A percentile compares a stretch with the other conserved stretches of the same genome.
Conservation (phyloP, 2,329 filamentous ascomycete species). For the Apiospora malaysiana region DNA sequence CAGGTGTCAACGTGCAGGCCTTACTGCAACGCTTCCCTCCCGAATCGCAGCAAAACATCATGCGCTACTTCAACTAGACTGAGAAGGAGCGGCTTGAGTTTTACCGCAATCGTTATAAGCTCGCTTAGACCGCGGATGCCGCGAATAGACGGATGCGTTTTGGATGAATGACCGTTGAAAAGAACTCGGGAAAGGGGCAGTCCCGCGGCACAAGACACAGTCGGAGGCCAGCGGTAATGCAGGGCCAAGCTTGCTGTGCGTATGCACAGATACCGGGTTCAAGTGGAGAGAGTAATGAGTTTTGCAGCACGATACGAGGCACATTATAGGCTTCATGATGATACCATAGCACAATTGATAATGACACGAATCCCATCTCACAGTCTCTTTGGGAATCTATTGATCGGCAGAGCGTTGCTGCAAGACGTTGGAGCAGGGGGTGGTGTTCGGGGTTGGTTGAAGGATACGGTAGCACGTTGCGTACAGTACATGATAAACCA, state of each 20-base stretch:
- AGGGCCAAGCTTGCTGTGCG: background rate
- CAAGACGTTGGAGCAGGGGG: background rate
- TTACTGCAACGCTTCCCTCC: conserved; percentile 77
- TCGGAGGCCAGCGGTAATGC: background rate
- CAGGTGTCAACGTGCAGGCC: conserved; percentile 77
- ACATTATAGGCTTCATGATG: conserved; percentile 20
- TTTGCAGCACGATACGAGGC: conserved; percentile 10
- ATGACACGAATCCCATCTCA: conserved; percentile 20
- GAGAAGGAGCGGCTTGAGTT: background rate
- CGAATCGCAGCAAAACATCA: conserved; percentile 81
- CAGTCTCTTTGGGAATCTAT: background rate
- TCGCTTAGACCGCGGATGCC: too few species aligned
- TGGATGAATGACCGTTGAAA: conserved; percentile 17
- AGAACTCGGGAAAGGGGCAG: conserved; percentile 12
- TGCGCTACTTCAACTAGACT: conserved; percentile 74
- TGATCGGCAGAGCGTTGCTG: background rate
- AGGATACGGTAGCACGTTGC: background rate
- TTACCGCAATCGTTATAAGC: too few species aligned
- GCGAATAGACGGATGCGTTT: background rate
- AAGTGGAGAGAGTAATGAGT: conserved; percentile 21
- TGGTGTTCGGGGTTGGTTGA: background rate
- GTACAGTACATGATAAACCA: too few species aligned
- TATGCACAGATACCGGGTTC: conserved; percentile 16
- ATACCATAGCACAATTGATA: conserved; percentile 23
- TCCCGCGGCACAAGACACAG: background rate